phyloP scores from a whole-genome alignment of 2,329 filamentous ascomycete species.

The Elsinoe arachidis region DNA sequence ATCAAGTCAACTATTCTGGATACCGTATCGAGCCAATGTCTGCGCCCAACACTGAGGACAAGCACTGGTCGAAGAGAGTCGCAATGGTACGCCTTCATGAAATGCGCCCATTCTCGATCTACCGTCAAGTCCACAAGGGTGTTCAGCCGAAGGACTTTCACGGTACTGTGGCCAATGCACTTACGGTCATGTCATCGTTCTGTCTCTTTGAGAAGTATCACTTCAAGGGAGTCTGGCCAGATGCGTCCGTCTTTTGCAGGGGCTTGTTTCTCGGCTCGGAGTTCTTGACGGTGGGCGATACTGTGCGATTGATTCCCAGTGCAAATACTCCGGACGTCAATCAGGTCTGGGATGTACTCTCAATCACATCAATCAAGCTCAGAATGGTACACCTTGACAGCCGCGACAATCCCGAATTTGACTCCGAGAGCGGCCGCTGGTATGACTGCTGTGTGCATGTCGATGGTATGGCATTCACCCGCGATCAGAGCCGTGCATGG shows the following conservation, averaged over 20 bases:
- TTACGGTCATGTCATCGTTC: constrained; percentile 45
- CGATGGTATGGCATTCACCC: constrained; percentile 42
- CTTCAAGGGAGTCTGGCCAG: constrained; percentile 47
- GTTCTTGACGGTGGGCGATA: constrained; percentile 46
- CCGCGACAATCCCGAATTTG: constrained; percentile 39
- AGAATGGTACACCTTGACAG: constrained; percentile 41
- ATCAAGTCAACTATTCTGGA: constrained; percentile 42
- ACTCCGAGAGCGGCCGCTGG: constrained; percentile 29
- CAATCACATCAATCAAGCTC: constrained; percentile 46
- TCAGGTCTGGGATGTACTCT: constrained; percentile 43
- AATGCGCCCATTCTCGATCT: constrained; percentile 48
- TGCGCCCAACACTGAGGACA: constrained; percentile 38
- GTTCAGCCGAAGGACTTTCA: constrained; percentile 37
- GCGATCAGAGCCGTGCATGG: constrained; percentile 26
- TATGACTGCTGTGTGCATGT: constrained; percentile 33
- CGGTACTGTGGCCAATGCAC: constrained; percentile 45
- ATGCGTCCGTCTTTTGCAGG: constrained; percentile 43
- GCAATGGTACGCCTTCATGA: constrained; percentile 47
- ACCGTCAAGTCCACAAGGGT: constrained; percentile 40
- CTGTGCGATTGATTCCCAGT: constrained; percentile 40
- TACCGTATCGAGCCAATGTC: constrained; percentile 51
- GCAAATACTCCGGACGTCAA: constrained; percentile 12
- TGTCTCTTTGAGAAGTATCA: constrained; percentile 44
- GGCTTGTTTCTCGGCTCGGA: constrained; percentile 51
- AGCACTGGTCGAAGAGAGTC: constrained; percentile 45